Evolutionary conservation across 768 basidiomycete genomes (phyloP).

Genomic region (Termitomyces sp.): DNA sequence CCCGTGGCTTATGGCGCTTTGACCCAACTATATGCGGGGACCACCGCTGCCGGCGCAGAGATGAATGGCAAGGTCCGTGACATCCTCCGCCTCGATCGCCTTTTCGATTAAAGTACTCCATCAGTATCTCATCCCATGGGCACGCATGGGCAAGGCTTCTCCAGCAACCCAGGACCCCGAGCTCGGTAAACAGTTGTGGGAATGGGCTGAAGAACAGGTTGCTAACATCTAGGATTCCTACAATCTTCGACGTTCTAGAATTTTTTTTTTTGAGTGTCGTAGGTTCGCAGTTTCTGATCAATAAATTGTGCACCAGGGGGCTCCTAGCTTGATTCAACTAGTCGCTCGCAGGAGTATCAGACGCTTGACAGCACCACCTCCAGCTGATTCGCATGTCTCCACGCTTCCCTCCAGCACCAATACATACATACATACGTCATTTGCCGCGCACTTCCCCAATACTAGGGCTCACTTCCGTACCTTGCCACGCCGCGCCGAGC

Average conservation of each 20-base stretch:
- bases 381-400: too few relatives aligned
- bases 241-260: neutral
- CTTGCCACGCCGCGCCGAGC: too few relatives aligned
- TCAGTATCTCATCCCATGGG: constrained; percentile 40
- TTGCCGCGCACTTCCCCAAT: too few relatives aligned
- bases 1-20: constrained; percentile 36
- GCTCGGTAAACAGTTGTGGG: constrained; percentile 32
- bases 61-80: constrained; percentile 40
- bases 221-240: constrained; percentile 5
- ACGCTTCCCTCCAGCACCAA: too few relatives aligned
- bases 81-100: neutral
- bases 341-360: too few relatives aligned
- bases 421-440: neutral
- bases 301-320: neutral
- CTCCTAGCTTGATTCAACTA: neutral
- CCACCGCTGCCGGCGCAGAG: constrained; percentile 29
- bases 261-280: neutral
- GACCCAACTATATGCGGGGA: constrained; percentile 48
- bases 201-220: constrained; percentile 40
- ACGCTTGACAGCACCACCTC: too few relatives aligned
- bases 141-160: constrained; percentile 22
- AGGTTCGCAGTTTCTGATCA: too few relatives aligned
- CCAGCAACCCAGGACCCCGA: constrained; percentile 21
- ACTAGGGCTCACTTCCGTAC: neutral
- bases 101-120: neutral